A percentile compares a stretch with the other conserved stretches of the same genome.
phyloP scores from a whole-genome alignment of 345 rosid species.

The Eucalyptus polybractea region DNA sequence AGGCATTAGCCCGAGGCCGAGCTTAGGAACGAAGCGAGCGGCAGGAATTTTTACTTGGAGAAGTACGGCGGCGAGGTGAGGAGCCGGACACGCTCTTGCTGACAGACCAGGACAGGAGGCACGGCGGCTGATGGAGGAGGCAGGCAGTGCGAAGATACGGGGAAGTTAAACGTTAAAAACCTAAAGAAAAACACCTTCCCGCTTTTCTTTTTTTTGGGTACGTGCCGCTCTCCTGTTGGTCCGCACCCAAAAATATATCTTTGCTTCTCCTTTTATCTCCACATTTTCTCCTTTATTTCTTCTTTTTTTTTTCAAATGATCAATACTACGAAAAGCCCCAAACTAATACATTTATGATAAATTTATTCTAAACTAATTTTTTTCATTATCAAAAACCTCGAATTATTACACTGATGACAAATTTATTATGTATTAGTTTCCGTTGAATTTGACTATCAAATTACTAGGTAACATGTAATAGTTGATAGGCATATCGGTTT shows the following conservation, averaged over 20 bases:
- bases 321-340: rapidly evolving
- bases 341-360: rapidly evolving
- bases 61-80: background rate
- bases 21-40: background rate
- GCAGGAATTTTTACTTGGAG: background rate
- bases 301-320: rapidly evolving
- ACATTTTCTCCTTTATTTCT: background rate
- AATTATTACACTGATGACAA: rapidly evolving
- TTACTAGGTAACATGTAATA: rapidly evolving
- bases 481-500: rapidly evolving
- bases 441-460: rapidly evolving
- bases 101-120: background rate
- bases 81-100: background rate
- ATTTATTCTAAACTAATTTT: rapidly evolving
- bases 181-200: background rate
- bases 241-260: background rate
- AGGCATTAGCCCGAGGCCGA: background rate
- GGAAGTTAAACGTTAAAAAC: background rate
- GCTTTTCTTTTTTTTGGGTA: background rate
- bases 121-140: background rate
- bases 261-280: background rate
- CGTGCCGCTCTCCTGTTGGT: background rate
- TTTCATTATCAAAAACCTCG: rapidly evolving
- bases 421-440: rapidly evolving
- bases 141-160: background rate